Evolutionary conservation across 2,329 filamentous ascomycete genomes (phyloP).

Genomic region (Claviceps sp.): DNA sequence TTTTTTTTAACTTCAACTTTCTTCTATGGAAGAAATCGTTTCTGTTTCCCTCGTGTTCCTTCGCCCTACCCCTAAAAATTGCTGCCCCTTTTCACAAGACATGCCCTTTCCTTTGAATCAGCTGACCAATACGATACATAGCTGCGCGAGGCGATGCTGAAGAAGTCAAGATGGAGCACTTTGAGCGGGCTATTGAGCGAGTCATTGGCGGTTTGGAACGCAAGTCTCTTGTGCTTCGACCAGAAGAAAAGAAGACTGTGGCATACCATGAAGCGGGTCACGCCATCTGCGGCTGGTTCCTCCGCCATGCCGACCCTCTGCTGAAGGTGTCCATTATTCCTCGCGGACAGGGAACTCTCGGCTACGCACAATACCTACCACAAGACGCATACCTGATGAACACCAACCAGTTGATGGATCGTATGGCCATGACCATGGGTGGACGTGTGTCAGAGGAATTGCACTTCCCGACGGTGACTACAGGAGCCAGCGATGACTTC

Average conservation of each 20-base stretch:
- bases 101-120: conserved; percentile 11
- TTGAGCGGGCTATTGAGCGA: conserved; percentile 94
- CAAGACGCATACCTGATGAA: conserved; percentile 93
- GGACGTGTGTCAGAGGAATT: conserved; percentile 91
- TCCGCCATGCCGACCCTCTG: conserved; percentile 89
- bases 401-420: conserved; percentile 90
- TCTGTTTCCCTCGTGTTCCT: too few species aligned
- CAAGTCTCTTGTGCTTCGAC: conserved; percentile 87
- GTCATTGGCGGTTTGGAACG: conserved; percentile 94
- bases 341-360: conserved; percentile 81
- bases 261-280: conserved; percentile 98
- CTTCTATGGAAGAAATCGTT: too few species aligned
- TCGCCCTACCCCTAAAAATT: neutral
- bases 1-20: too few species aligned
- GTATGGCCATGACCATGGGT: conserved; percentile 98
- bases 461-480: conserved; percentile 93
- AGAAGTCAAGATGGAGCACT: conserved; percentile 76
- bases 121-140: conserved; percentile 23
- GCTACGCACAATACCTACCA: conserved; percentile 96
- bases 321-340: conserved; percentile 98
- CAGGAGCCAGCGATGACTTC: conserved; percentile 91
- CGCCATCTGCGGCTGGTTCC: conserved; percentile 96
- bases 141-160: conserved; percentile 74
- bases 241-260: conserved; percentile 88
- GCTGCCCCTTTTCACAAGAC: conserved; percentile 7